These are phyloP conservation scores for Salvia splendens DNA, from an alignment of 257 asterid genomes.

Conservation along the genomic window DNA sequence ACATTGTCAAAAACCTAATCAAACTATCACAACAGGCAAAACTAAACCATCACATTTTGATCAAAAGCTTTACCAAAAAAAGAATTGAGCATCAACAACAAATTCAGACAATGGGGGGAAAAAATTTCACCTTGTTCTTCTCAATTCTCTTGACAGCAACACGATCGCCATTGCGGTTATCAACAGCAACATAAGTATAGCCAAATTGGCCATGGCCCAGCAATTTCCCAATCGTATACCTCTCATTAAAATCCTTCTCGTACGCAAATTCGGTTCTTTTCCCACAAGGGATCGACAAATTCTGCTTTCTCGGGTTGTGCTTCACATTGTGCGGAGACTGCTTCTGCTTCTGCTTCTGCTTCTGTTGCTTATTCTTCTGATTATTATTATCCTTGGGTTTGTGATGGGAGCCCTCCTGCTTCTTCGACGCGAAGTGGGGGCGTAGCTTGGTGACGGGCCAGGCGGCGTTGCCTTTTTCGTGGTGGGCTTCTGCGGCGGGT, in stretches of 20 bases:
- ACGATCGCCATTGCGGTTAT: slow-evolving; percentile 27
- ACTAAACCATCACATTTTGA: background rate
- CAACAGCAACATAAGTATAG: slow-evolving; percentile 31
- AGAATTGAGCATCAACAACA: background rate
- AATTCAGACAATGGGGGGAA: background rate
- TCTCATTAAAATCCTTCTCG: slow-evolving; percentile 26
- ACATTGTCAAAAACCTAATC: background rate
- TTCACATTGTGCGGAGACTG: slow-evolving; percentile 22
- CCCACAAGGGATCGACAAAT: slow-evolving; percentile 25
- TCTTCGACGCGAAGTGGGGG: background rate
- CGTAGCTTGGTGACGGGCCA: slow-evolving; percentile 6
- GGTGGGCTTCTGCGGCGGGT: slow-evolving; percentile 11
- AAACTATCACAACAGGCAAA: slow-evolving; percentile 5
- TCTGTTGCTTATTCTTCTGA: slow-evolving; percentile 1
- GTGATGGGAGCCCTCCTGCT: slow-evolving; percentile 31
- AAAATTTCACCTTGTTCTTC: slow-evolving; percentile 24
- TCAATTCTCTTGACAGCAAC: slow-evolving; percentile 37
- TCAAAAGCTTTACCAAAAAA: background rate
- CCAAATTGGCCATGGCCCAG: slow-evolving; percentile 39
- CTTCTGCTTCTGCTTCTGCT: slow-evolving; percentile 20
- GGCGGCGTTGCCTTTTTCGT: background rate
- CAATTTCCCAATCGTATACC: slow-evolving; percentile 33
- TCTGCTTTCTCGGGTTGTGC: slow-evolving; percentile 1
- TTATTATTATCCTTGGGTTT: slow-evolving; percentile 2
- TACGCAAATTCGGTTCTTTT: slow-evolving; percentile 33